Conservation (phyloP, 208 protist genomes). For the Crithidia expoeki region DNA sequence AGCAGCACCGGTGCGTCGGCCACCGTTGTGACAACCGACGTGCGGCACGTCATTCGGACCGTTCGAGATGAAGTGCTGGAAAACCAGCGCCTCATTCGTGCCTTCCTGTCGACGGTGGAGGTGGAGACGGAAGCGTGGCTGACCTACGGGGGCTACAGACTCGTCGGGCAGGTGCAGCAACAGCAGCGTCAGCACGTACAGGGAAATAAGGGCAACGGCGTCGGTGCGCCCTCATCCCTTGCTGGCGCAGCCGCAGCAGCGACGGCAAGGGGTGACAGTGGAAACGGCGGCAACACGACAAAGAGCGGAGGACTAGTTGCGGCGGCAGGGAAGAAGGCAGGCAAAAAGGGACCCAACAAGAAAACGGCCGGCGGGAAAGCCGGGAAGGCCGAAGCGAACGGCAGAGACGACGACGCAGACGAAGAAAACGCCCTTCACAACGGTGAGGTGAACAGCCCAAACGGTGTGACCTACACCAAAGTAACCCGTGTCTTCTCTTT, state of each 20-base stretch:
- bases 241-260: not conserved
- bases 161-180: slow-evolving; percentile 10
- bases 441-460: not conserved
- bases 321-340: slow-evolving; percentile 6
- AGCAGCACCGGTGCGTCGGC: slow-evolving; percentile 6
- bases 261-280: not conserved
- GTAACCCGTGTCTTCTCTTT: slow-evolving; percentile 47
- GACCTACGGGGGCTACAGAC: slow-evolving; percentile 27
- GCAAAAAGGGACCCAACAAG: slow-evolving; percentile 2
- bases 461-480: slow-evolving; percentile 22
- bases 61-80: slow-evolving; percentile 26
- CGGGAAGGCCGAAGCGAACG: not conserved
- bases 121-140: slow-evolving; percentile 36
- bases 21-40: slow-evolving; percentile 21
- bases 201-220: not conserved
- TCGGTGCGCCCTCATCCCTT: not conserved
- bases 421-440: not conserved
- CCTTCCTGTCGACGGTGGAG: slow-evolving; percentile 19
- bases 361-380: slow-evolving; percentile 4
- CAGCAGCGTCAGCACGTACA: slow-evolving; percentile 8
- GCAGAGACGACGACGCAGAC: slow-evolving; percentile 3
- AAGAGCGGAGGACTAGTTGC: slow-evolving; percentile 3
- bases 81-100: slow-evolving; percentile 23
- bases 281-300: not conserved
- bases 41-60: slow-evolving; percentile 16